phyloP scores from a whole-genome alignment of 176 grass and related monocot species.

The Thinopyrum elongatum region DNA sequence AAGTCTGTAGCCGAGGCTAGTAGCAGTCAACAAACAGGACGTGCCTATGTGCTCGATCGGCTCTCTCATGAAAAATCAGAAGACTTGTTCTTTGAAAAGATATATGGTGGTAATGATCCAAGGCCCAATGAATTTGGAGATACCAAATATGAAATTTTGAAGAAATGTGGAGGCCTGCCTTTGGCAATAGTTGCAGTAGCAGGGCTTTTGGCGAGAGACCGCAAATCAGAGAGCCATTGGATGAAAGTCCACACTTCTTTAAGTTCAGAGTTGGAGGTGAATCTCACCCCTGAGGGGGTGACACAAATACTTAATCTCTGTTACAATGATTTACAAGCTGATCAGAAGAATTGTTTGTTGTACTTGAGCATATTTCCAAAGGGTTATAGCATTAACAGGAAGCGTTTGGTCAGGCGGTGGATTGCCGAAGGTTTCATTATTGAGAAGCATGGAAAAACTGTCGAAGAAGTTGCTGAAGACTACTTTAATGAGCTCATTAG shows the following conservation, averaged over 20 bases:
- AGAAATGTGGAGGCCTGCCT: conserved; percentile 7
- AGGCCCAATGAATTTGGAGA: too few species aligned
- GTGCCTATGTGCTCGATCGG: background rate
- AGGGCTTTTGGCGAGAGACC: background rate
- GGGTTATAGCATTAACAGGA: background rate
- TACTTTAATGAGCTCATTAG: conserved; percentile 23
- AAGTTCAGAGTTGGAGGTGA: background rate
- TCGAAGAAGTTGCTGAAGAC: conserved; percentile 10
- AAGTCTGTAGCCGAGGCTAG: conserved; percentile 15
- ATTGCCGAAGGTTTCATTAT: conserved; percentile 21
- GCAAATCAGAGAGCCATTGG: background rate
- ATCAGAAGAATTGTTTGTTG: background rate
- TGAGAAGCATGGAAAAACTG: conserved; percentile 7
- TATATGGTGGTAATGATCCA: background rate
- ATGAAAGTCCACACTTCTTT: background rate
- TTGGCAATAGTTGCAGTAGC: conserved; percentile 8
- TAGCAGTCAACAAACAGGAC: background rate
- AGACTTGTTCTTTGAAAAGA: background rate
- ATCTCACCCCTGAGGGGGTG: background rate
- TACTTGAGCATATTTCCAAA: conserved; percentile 25
- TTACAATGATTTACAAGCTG: background rate
- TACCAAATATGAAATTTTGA: background rate
- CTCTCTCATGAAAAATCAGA: background rate
- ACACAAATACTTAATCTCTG: background rate
- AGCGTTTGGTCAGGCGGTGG: conserved; percentile 18